Conservation (phyloP, 192 early-diverging fungal genomes). For the Lobulomyces angularis region DNA sequence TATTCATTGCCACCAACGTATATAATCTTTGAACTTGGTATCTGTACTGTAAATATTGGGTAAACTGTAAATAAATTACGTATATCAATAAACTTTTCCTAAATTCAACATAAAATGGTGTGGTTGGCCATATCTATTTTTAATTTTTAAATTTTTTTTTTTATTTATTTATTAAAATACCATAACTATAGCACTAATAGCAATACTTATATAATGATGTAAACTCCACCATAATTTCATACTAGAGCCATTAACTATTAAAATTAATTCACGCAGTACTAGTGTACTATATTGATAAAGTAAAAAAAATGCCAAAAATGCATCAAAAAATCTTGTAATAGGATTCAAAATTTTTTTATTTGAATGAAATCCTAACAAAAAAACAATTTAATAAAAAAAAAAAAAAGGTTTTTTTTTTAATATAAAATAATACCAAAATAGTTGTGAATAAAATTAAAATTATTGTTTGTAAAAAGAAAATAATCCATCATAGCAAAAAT, state of each 20-base stretch:
- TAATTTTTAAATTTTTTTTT: neutral
- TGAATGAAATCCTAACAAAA: too few species aligned
- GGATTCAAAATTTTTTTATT: too few species aligned
- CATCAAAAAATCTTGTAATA: too few species aligned
- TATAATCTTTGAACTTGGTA: constrained; percentile 27
- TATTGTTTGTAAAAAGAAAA: constrained; percentile 15
- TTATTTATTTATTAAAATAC: constrained; percentile 7
- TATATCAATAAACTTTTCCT: constrained; percentile 17
- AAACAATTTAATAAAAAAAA: too few species aligned
- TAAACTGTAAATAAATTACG: constrained; percentile 15
- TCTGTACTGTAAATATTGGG: constrained; percentile 30
- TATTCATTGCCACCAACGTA: constrained; percentile 27
- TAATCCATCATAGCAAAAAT: constrained; percentile 1
- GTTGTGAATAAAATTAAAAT: too few species aligned
- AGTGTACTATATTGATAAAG: constrained; percentile 28
- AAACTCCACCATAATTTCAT: constrained; percentile 29
- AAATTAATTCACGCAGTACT: constrained; percentile 26
- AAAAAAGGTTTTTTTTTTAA: too few species aligned
- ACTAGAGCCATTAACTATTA: constrained; percentile 25
- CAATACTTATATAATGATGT: constrained; percentile 28
- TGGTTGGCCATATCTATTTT: constrained; percentile 17
- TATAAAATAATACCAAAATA: constrained; percentile 1
- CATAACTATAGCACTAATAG: constrained; percentile 14
- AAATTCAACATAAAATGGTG: constrained; percentile 11
- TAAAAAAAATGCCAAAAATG: constrained; percentile 15